A percentile compares a stretch with the other conserved stretches of the same genome.
Evolutionary conservation across 2,329 filamentous ascomycete genomes (phyloP).

Genomic region (Tolypocladium album): DNA sequence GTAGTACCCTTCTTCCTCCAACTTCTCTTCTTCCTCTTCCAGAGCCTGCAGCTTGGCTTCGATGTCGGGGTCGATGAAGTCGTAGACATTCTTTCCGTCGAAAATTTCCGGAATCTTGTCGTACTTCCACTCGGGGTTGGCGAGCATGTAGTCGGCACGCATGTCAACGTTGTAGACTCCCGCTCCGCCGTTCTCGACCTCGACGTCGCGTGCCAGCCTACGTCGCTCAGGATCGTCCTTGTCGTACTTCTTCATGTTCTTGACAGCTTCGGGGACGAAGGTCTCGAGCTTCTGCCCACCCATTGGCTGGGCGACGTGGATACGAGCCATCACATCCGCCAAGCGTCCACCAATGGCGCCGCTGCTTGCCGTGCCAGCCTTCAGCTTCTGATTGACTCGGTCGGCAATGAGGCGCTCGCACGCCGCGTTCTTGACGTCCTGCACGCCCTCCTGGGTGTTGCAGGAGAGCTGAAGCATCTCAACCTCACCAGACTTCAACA

Average conservation of each 20-base stretch:
- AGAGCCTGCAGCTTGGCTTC: slow-evolving; percentile 83
- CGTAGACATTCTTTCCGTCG: slow-evolving; percentile 94
- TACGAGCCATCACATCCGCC: slow-evolving; percentile 82
- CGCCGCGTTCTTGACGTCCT: slow-evolving; percentile 87
- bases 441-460: slow-evolving; percentile 88
- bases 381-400: slow-evolving; percentile 89
- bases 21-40: slow-evolving; percentile 89
- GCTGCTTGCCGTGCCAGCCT: slow-evolving; percentile 70
- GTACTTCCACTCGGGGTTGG: slow-evolving; percentile 87
- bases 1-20: slow-evolving; percentile 89
- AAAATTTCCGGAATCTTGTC: slow-evolving; percentile 92
- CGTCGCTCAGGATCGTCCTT: slow-evolving; percentile 78
- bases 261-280: slow-evolving; percentile 79
- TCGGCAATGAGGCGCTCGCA: slow-evolving; percentile 90
- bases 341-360: slow-evolving; percentile 72
- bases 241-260: slow-evolving; percentile 78
- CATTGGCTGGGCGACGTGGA: slow-evolving; percentile 93
- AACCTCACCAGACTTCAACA: slow-evolving; percentile 80
- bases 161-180: slow-evolving; percentile 95
- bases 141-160: slow-evolving; percentile 77
- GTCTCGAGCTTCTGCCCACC: slow-evolving; percentile 68
- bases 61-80: slow-evolving; percentile 95
- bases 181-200: slow-evolving; percentile 85
- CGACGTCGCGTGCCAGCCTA: slow-evolving; percentile 72
- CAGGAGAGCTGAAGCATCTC: slow-evolving; percentile 91